Percentiles rank a stretch among this genome's conserved stretches.
These are phyloP conservation scores for Triticum dicoccoides DNA, from an alignment of 176 grass and related monocot species.

Conservation along the genomic window DNA sequence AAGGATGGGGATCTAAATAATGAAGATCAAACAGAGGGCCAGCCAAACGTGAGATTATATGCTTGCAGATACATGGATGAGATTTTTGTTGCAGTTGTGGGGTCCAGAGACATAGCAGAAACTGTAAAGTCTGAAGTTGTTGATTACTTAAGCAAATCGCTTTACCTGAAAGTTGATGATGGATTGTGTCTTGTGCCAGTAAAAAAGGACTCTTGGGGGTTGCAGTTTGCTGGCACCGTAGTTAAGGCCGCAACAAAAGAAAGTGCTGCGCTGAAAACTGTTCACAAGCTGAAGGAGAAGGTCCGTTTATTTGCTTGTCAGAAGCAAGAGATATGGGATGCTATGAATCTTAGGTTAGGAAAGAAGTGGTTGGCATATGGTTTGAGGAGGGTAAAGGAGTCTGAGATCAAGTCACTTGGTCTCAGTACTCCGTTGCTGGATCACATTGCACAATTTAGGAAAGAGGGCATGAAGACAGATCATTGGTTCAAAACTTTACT, in stretches of 20 bases:
- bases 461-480: conserved; percentile 96
- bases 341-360: conserved; percentile 82
- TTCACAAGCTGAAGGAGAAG: conserved; percentile 90
- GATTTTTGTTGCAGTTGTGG: conserved; percentile 82
- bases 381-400: conserved; percentile 92
- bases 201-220: conserved; percentile 39
- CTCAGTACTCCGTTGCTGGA: conserved; percentile 87
- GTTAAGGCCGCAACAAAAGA: conserved; percentile 45
- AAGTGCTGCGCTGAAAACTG: conserved; percentile 59
- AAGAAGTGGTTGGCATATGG: conserved; percentile 94
- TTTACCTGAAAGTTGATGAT: conserved; percentile 65
- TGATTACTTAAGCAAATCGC: conserved; percentile 51
- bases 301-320: conserved; percentile 74
- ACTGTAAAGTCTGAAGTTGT: conserved; percentile 68
- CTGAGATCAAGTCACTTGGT: conserved; percentile 83
- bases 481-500: conserved; percentile 94
- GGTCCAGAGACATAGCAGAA: conserved; percentile 57
- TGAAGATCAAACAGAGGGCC: conserved; percentile 20
- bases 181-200: conserved; percentile 41
- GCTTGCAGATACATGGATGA: conserved; percentile 96
- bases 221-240: conserved; percentile 73
- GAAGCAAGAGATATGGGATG: conserved; percentile 88
- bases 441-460: conserved; percentile 76
- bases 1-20: conserved; percentile 44
- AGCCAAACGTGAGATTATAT: conserved; percentile 43